A percentile compares a stretch with the other conserved stretches of the same genome.
Conservation (phyloP, 176 grass and related monocot genomes). For the Triticum timopheevii region DNA sequence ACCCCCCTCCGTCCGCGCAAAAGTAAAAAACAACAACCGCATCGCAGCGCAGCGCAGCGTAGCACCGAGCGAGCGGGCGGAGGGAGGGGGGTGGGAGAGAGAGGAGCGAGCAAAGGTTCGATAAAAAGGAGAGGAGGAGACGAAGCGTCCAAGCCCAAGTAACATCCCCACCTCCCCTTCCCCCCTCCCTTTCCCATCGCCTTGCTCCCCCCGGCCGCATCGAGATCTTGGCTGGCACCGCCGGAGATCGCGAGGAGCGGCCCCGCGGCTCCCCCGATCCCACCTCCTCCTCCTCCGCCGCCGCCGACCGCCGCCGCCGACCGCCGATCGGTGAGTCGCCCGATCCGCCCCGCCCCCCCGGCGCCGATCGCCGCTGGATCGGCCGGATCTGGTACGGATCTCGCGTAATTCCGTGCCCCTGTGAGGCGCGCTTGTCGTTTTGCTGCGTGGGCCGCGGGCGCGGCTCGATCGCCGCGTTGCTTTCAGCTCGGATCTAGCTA, state of each 20-base stretch:
- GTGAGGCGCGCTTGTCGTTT: constrained; percentile 19
- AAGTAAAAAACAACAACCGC: constrained; percentile 43
- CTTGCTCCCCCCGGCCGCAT: background rate
- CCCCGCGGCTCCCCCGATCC: constrained; percentile 36
- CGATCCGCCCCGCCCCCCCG: background rate
- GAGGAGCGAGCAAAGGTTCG: constrained; percentile 44
- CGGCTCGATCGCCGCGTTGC: constrained; percentile 41
- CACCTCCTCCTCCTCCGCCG: constrained; percentile 18
- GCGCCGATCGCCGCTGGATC: constrained; percentile 38
- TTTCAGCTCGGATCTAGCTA: constrained; percentile 55
- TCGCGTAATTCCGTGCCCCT: constrained; percentile 36
- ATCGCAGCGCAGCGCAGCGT: constrained; percentile 18
- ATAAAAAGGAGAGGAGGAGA: constrained; percentile 62
- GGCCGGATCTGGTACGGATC: constrained; percentile 63
- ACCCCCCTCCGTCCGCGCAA: constrained; percentile 23
- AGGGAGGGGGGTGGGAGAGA: constrained; percentile 4
- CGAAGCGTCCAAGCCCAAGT: constrained; percentile 54
- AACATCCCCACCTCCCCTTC: constrained; percentile 42
- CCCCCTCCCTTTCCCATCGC: too few species aligned
- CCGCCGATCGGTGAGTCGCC: constrained; percentile 45
- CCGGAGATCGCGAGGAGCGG: constrained; percentile 38
- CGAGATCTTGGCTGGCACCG: constrained; percentile 50
- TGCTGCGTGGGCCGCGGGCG: background rate
- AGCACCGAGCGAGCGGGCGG: constrained; percentile 25
- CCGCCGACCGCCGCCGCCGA: constrained; percentile 35